Conservation (phyloP, 257 asterid genomes). For the Solanum paucissectum region DNA sequence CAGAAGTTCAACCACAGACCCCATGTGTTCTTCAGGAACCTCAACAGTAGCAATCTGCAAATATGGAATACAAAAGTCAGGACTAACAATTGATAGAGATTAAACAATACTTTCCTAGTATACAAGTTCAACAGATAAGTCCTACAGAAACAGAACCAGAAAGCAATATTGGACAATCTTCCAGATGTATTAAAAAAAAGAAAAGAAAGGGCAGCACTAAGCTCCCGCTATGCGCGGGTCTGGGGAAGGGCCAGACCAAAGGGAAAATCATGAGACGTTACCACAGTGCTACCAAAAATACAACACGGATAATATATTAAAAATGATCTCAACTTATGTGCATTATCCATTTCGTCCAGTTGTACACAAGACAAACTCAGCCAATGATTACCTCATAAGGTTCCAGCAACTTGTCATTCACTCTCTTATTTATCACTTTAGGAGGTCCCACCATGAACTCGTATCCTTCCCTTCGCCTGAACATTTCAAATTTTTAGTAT, state of each 20-base stretch:
- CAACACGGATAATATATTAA: not conserved
- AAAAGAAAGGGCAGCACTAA: not conserved
- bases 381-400: constrained; percentile 66
- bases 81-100: not conserved
- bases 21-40: constrained; percentile 89
- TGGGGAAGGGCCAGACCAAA: not conserved
- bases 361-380: not conserved
- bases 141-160: not conserved
- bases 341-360: not conserved
- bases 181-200: not conserved
- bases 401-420: constrained; percentile 67
- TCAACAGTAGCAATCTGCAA: constrained; percentile 85
- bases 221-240: not conserved
- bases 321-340: not conserved
- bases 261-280: not conserved
- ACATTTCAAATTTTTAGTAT: constrained; percentile 7
- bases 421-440: constrained; percentile 81
- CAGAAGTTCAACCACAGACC: constrained; percentile 90
- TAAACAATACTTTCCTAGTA: not conserved
- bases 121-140: not conserved
- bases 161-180: not conserved
- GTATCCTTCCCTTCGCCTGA: constrained; percentile 98
- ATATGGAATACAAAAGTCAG: not conserved
- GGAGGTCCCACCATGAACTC: constrained; percentile 99
- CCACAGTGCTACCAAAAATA: not conserved